A percentile compares a stretch with the other conserved stretches of the same genome.
These are phyloP conservation scores for Fusarium robinianum DNA, from an alignment of 2,329 filamentous ascomycete species.

Conservation along the genomic window DNA sequence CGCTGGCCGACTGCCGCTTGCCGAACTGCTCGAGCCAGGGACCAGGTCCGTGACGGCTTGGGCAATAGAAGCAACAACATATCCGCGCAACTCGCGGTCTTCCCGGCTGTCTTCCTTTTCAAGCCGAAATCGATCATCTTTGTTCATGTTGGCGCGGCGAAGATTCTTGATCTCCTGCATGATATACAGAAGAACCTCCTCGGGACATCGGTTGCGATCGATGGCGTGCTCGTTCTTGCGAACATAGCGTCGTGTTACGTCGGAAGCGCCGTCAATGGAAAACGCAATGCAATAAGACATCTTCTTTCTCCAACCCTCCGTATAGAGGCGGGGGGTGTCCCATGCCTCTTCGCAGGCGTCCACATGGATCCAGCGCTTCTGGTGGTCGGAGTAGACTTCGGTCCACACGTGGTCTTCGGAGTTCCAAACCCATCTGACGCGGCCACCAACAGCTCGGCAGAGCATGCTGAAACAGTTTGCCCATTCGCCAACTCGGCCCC, in stretches of 20 bases:
- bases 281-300: slow-evolving; percentile 98
- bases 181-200: slow-evolving; percentile 89
- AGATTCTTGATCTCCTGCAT: slow-evolving; percentile 88
- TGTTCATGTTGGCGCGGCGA: slow-evolving; percentile 80
- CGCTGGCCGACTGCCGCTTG: slow-evolving; percentile 26
- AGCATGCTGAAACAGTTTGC: slow-evolving; percentile 99
- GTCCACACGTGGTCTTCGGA: slow-evolving; percentile 98
- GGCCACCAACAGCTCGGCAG: slow-evolving; percentile 86
- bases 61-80: slow-evolving; percentile 74
- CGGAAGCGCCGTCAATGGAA: slow-evolving; percentile 79
- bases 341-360: slow-evolving; percentile 93
- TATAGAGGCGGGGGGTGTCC: slow-evolving; percentile 91
- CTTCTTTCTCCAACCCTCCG: slow-evolving; percentile 94
- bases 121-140: slow-evolving; percentile 80
- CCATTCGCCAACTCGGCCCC: slow-evolving; percentile 92
- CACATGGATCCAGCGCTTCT: slow-evolving; percentile 94
- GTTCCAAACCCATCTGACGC: slow-evolving; percentile 98
- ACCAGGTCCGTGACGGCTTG: slow-evolving; percentile 72
- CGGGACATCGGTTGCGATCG: slow-evolving; percentile 79
- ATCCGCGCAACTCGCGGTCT: slow-evolving; percentile 73
- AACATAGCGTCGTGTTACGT: slow-evolving; percentile 69
- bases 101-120: slow-evolving; percentile 81
- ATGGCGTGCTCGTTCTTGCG: slow-evolving; percentile 73
- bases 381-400: slow-evolving; percentile 93
- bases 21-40: slow-evolving; percentile 47